Base-by-base conservation (phyloP, 2,329 filamentous ascomycete genomes). In the Emmonsiellopsis sp. region DNA sequence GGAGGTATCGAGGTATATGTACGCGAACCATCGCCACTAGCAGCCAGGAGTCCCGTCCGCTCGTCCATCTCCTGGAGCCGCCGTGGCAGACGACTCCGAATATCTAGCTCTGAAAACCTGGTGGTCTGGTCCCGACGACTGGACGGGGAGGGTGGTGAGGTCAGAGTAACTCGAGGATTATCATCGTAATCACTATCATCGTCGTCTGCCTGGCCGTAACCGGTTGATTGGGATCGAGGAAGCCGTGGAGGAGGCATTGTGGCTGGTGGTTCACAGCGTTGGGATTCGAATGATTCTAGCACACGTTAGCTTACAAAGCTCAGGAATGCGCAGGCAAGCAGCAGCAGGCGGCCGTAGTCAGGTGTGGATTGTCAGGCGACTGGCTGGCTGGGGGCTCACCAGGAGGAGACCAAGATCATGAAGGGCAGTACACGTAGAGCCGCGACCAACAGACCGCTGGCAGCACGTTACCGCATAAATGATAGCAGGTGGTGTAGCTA, bases 1-100 rank as follows among this genome's bases (percentile, higher is more conserved):
- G 66, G 64, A 2, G 70, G 68, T 16, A 66, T 62, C 38, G 66
- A 69, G 35, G 67, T 70, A 47, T 72, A 72, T 8, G 70, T 68
- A 3, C 69, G 65, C 26, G 62, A 7, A 55, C 55, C 26, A 15
- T 58, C 59, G 41, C 53, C 54, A 15, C 51, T 40, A 4, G 61
- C 57, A 0, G 62, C 66, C 5, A 73, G 55, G 4, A 73, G 61
- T 53, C 67, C 69, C 1, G 68, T 68, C 26, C 64, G 67, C 60
- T 73, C 70, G 7, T 58, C 55, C 56, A 56, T 54, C 15, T 53
- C 47, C n/a, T 38, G 53, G 15, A 11, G 35, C 30, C 13, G 46
- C 2, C 52, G 43, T 9, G 54, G 58, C 13, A 55, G 50, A 20
- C 56, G 55, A n/a, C 44, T 50, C 40, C 55, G 53, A 45, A 54